Base-by-base conservation (phyloP, 2,329 filamentous ascomycete species). In the Thermochaetoides dissita region DNA sequence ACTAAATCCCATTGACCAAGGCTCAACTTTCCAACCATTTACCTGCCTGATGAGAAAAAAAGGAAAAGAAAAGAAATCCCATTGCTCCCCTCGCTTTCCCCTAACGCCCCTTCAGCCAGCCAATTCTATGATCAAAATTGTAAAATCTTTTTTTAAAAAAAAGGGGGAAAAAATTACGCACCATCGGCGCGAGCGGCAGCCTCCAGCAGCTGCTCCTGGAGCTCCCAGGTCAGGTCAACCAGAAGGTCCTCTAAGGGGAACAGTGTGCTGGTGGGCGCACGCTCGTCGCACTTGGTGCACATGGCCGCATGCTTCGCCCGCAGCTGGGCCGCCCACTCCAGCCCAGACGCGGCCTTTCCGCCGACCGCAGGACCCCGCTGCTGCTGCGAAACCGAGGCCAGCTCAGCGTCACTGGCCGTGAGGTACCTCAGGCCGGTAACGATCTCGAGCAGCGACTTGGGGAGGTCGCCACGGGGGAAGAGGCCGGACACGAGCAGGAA, bases 161-260 rank as follows among this genome's bases (percentile, higher is more conserved):
- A 3, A 24, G 5, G 5, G 17, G 5, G 5, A 24, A 24, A 24
- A 5, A 3, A 3, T 24, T 24, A 24, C 17, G 17, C 17, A 24
- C 17, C 3, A 3, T 24, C 17, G 5, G 17, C 17, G 17, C 17
- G 38, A n/a, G 38, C 29, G n/a, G 34, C 35, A 17, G 34, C 32
- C 31, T 35, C 30, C 11, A 12, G 9, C 7, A 46, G 30, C 8
- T 35, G 34, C 10, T n/a, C 12, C 30, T 42, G 39, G n/a, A 47
- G 7, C 35, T 43, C 45, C 31, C 30, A 40, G 4, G 33, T 29
- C 10, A 47, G 30, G 9, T 45, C 40, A 24, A 36, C 37, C 8
- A 47, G 24, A 1, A 47, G 32, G 10, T 45, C 45, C 10, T 39
- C 39, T 9, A 46, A 17, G 7, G 42, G 45, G 28, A 46, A 45